Evolutionary conservation across 2,329 filamentous ascomycete genomes (phyloP).

Genomic region (Blastomyces parvus): DNA sequence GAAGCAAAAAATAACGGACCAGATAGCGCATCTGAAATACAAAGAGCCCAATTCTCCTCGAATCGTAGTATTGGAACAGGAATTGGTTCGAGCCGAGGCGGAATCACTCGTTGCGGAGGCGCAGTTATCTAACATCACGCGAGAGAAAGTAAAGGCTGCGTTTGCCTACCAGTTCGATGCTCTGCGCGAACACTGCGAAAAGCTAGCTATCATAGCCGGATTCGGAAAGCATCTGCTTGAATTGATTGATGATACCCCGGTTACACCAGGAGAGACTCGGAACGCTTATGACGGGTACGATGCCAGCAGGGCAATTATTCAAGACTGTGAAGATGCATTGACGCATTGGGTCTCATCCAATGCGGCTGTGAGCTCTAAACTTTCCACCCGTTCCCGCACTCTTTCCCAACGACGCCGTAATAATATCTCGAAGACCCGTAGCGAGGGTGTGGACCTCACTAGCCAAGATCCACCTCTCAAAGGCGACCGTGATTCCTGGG

Average conservation of each 20-base stretch:
- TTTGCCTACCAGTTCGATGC: slow-evolving; percentile 98
- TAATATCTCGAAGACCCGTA: slow-evolving; percentile 55
- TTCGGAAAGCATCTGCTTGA: slow-evolving; percentile 98
- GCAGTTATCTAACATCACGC: slow-evolving; percentile 97
- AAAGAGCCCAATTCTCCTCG: slow-evolving; percentile 98
- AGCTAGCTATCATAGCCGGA: slow-evolving; percentile 93
- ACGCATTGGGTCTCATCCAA: slow-evolving; percentile 95
- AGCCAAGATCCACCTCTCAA: slow-evolving; percentile 70
- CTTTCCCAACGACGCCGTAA: slow-evolving; percentile 75
- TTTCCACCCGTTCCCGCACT: slow-evolving; percentile 78
- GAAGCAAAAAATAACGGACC: slow-evolving; percentile 98
- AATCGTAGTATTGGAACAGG: slow-evolving; percentile 96
- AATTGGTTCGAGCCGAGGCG: slow-evolving; percentile 94
- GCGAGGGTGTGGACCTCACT: slow-evolving; percentile 71
- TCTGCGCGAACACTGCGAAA: slow-evolving; percentile 93
- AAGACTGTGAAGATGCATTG: slow-evolving; percentile 94
- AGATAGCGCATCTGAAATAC: slow-evolving; percentile 98
- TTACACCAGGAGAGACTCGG: slow-evolving; percentile 93
- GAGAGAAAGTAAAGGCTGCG: slow-evolving; percentile 97
- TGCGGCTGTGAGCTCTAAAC: slow-evolving; percentile 75
- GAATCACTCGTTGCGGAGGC: slow-evolving; percentile 98
- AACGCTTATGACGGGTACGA: slow-evolving; percentile 96
- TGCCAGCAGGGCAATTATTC: slow-evolving; percentile 95
- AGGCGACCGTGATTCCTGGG: slow-evolving; percentile 71
- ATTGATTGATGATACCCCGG: slow-evolving; percentile 89